Percentiles rank a stretch among this genome's conserved stretches.
Evolutionary conservation across 768 basidiomycete species (phyloP).

Genomic region (Pleurotus sapidus): DNA sequence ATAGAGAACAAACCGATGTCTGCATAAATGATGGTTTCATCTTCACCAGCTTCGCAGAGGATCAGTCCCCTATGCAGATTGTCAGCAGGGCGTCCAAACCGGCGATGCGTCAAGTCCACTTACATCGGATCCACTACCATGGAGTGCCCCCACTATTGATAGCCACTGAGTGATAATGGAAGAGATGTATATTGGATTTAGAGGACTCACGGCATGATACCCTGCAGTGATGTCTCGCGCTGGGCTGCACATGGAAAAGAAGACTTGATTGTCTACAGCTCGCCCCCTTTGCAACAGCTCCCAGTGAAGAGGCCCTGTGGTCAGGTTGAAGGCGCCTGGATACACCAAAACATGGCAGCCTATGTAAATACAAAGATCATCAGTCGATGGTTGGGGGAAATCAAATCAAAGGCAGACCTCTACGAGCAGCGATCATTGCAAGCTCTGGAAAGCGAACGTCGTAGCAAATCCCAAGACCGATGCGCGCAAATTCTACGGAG

Average conservation of each 20-base stretch:
- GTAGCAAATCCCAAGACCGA: conserved; percentile 96
- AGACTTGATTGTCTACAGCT: conserved; percentile 97
- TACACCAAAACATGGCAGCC: conserved; percentile 89
- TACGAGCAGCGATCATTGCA: conserved; percentile 84
- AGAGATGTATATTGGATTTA: not conserved
- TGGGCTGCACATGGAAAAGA: conserved; percentile 92
- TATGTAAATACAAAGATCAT: conserved; percentile 20
- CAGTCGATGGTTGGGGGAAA: not conserved
- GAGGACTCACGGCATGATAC: conserved; percentile 78
- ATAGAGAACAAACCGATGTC: conserved; percentile 66
- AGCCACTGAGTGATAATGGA: not conserved
- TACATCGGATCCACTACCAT: conserved; percentile 90
- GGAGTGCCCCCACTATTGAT: conserved; percentile 81
- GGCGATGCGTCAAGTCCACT: conserved; percentile 21
- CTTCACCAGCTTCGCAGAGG: conserved; percentile 69
- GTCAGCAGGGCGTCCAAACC: no score
- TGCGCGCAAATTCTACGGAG: conserved; percentile 86
- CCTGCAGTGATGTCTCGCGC: conserved; percentile 78
- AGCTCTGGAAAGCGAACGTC: conserved; percentile 95
- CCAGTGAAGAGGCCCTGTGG: conserved; percentile 97
- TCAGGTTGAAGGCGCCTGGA: conserved; percentile 93
- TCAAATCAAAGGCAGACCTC: conserved; percentile 45
- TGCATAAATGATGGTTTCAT: conserved; percentile 75
- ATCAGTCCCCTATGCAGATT: conserved; percentile 60
- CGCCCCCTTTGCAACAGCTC: conserved; percentile 83